These are phyloP conservation scores for Chalaropsis thielavioides DNA, from an alignment of 2,329 filamentous ascomycete genomes.

Conservation along the genomic window DNA sequence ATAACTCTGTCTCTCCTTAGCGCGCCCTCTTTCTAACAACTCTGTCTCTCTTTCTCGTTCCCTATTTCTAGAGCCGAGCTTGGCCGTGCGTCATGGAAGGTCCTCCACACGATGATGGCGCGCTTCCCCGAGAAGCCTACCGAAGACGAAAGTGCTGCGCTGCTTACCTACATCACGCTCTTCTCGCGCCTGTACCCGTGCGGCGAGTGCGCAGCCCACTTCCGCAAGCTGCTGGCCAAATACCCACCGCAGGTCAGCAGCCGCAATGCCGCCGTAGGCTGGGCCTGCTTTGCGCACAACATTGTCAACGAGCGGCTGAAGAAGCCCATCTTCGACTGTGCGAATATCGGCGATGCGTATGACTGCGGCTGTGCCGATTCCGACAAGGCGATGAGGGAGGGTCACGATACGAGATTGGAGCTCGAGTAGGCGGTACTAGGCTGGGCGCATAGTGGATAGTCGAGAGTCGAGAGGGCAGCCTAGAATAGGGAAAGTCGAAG, in stretches of 20 bases:
- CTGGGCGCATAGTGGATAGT: neutral
- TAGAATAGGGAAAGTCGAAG: neutral
- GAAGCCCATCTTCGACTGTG: slow-evolving; percentile 51
- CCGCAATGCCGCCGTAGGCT: slow-evolving; percentile 49
- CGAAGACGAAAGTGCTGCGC: slow-evolving; percentile 44
- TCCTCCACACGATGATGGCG: slow-evolving; percentile 56
- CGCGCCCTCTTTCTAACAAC: slow-evolving; percentile 14
- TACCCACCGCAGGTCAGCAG: slow-evolving; percentile 52
- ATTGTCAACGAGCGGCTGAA: slow-evolving; percentile 49
- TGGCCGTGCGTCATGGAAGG: slow-evolving; percentile 53
- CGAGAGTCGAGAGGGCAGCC: neutral
- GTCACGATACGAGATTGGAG: slow-evolving; percentile 22
- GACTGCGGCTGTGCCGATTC: slow-evolving; percentile 59
- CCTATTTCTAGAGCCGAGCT: slow-evolving; percentile 42
- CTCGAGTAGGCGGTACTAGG: slow-evolving; percentile 18
- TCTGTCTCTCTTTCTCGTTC: no score
- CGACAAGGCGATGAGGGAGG: slow-evolving; percentile 31
- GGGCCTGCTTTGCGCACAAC: slow-evolving; percentile 56
- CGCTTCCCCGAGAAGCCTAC: slow-evolving; percentile 53
- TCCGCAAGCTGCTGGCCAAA: slow-evolving; percentile 45
- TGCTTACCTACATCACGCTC: slow-evolving; percentile 50
- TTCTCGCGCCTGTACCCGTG: slow-evolving; percentile 57
- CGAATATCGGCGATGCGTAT: slow-evolving; percentile 54
- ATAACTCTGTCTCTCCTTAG: slow-evolving; percentile 3
- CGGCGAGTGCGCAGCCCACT: slow-evolving; percentile 54